A percentile compares a stretch with the other conserved stretches of the same genome.
phyloP scores from a whole-genome alignment of 1,284 basidiomycete genomes.

The Trichosporon sp. region DNA sequence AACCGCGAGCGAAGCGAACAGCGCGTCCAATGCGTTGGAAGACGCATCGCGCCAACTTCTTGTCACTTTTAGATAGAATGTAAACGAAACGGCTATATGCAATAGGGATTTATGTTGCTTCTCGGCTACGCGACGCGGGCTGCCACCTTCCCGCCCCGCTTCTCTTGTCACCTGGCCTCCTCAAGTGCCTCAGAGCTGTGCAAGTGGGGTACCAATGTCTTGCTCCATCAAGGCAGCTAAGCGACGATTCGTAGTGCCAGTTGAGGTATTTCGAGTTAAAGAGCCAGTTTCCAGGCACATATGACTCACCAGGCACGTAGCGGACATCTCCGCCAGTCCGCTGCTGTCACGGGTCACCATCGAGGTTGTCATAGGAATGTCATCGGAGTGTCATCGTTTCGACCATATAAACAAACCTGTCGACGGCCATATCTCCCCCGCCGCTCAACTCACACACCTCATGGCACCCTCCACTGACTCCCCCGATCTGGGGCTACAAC shows the following conservation, averaged over 20 bases:
- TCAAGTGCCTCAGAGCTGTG: too few relatives aligned
- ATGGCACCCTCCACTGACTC: not conserved
- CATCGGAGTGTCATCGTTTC: not conserved
- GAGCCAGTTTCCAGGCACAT: not conserved
- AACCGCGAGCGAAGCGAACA: not conserved
- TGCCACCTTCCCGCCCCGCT: not conserved
- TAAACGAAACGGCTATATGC: slow-evolving; percentile 3
- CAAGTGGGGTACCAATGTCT: too few relatives aligned
- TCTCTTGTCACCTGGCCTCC: not conserved
- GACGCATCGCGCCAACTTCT: not conserved
- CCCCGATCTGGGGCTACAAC: not conserved
- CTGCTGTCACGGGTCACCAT: too few relatives aligned
- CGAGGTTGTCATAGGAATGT: not conserved
- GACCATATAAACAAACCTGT: not conserved
- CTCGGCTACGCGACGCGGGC: too few relatives aligned
- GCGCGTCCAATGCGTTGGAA: not conserved
- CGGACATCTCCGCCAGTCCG: not conserved
- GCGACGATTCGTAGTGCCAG: not conserved
- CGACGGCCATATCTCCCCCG: not conserved
- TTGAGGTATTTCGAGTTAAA: not conserved
- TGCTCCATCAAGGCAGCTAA: too few relatives aligned
- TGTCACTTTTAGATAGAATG: slow-evolving; percentile 3
- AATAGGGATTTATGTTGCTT: slow-evolving; percentile 1
- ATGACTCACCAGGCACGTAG: not conserved
- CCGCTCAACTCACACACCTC: not conserved